phyloP scores from a whole-genome alignment of 352 stramenopile genomes.

The Thraustochytrium sp. region DNA sequence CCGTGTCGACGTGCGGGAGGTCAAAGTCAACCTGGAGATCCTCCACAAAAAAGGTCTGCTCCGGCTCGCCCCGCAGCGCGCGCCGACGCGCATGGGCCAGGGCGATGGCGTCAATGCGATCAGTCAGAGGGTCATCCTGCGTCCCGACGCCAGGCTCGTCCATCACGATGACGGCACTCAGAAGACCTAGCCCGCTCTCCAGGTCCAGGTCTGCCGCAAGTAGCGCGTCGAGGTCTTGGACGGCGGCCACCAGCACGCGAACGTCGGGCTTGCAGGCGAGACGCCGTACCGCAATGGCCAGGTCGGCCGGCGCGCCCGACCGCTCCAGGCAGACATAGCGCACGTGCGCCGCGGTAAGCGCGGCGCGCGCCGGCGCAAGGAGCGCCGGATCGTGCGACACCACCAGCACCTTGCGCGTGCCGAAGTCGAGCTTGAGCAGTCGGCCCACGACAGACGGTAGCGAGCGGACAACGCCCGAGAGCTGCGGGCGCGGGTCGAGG shows the following conservation, averaged over 20 bases:
- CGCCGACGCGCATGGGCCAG: not conserved
- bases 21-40: not conserved
- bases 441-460: not conserved
- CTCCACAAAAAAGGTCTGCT: not conserved
- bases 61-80: not conserved
- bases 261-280: not conserved
- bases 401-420: not conserved
- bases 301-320: not conserved
- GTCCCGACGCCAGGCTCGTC: not conserved
- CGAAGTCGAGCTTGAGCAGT: not conserved
- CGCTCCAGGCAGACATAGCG: not conserved
- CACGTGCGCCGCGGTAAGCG: not conserved
- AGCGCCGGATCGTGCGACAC: not conserved
- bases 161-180: not conserved
- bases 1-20: not conserved
- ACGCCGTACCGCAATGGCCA: not conserved
- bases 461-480: not conserved
- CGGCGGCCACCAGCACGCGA: not conserved
- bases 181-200: not conserved
- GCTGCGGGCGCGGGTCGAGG: not conserved
- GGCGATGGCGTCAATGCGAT: constrained; percentile 1
- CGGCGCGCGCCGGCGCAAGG: not conserved
- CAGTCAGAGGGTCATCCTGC: not conserved
- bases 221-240: not conserved
- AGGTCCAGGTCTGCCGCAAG: not conserved